Evolutionary conservation across 208 protist genomes (phyloP).

Genomic region (Vickermania spadyakhi): DNA sequence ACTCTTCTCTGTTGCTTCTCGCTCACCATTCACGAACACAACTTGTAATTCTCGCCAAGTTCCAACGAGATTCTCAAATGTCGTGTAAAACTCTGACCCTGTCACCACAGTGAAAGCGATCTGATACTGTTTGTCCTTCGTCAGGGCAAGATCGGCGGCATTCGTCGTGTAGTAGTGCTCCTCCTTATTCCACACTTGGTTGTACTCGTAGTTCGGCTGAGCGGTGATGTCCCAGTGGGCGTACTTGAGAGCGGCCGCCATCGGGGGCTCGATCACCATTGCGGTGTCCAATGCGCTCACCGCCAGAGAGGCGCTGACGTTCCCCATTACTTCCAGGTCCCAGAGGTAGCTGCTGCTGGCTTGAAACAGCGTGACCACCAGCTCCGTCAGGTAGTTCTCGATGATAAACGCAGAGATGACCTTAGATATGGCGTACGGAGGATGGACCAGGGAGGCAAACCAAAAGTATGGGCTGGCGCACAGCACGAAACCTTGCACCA

Average conservation of each 20-base stretch:
- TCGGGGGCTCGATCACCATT: conserved; percentile 5
- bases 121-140: not conserved
- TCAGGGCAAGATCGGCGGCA: not conserved
- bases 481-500: not conserved
- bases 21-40: not conserved
- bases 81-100: conserved; percentile 2
- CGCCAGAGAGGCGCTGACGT: conserved; percentile 7
- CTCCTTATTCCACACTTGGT: not conserved
- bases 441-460: not conserved
- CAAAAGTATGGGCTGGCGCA: conserved; percentile 1
- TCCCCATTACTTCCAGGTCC: not conserved
- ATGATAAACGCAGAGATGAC: not conserved
- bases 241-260: not conserved
- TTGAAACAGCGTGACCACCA: conserved; percentile 1
- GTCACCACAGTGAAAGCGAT: not conserved
- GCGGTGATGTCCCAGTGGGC: conserved; percentile 6
- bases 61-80: not conserved
- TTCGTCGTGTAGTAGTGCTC: conserved; percentile 3
- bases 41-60: not conserved
- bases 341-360: not conserved
- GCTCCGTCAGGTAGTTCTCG: not conserved
- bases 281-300: not conserved
- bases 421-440: not conserved
- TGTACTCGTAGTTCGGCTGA: not conserved
- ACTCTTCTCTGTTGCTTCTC: not conserved